Conservation (phyloP, 352 stramenopile genomes). For the Globisporangium sylvaticum region DNA sequence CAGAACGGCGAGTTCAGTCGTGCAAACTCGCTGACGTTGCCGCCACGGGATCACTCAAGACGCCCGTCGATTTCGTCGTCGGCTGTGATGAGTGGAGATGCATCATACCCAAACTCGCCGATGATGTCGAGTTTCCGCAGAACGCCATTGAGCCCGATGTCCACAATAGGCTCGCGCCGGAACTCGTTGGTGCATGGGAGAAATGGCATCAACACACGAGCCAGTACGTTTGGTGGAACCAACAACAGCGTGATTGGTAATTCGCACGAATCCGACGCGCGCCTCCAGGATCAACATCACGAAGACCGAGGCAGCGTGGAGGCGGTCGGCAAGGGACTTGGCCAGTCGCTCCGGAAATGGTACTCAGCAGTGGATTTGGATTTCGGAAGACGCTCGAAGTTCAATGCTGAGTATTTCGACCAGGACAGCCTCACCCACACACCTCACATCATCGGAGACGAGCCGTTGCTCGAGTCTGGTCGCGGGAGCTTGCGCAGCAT, state of each 20-base stretch:
- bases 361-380: conserved; percentile 72
- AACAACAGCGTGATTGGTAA: conserved; percentile 1
- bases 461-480: conserved; percentile 56
- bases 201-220: conserved; percentile 7
- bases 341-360: conserved; percentile 68
- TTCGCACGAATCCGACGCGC: conserved; percentile 5
- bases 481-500: conserved; percentile 32
- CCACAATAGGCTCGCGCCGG: background rate
- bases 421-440: conserved; percentile 36
- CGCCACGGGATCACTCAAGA: conserved; percentile 21
- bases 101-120: conserved; percentile 64
- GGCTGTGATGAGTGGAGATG: conserved; percentile 39
- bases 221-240: conserved; percentile 10
- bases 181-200: conserved; percentile 14
- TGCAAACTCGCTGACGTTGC: conserved; percentile 59
- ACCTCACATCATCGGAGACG: conserved; percentile 27
- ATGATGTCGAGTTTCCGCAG: conserved; percentile 52
- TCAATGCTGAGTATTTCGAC: conserved; percentile 77
- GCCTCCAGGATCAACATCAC: conserved; percentile 5
- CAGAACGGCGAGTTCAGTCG: conserved; percentile 63
- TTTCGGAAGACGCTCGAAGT: conserved; percentile 67
- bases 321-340: conserved; percentile 46
- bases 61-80: conserved; percentile 32
- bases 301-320: conserved; percentile 37
- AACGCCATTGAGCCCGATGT: conserved; percentile 36